Evolutionary conservation across 306 rosid species (phyloP).

Genomic region (Trifolium repens): DNA sequence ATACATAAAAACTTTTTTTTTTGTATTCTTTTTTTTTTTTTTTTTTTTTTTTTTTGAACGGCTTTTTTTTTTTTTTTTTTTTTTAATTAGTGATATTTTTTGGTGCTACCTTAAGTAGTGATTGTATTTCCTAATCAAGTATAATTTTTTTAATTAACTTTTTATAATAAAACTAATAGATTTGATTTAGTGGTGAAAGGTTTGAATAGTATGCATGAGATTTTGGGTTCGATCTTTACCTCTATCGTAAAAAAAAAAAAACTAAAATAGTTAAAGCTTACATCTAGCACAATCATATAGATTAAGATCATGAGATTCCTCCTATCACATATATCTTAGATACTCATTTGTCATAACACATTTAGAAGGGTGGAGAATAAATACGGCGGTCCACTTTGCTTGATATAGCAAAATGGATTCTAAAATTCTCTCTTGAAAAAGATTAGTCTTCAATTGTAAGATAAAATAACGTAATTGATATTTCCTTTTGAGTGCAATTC

Average conservation of each 20-base stretch:
- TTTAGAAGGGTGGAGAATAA: slow-evolving; percentile 42
- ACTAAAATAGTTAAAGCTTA: not conserved
- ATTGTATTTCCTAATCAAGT: not conserved
- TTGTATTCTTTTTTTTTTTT: too few species aligned
- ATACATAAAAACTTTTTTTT: too few species aligned
- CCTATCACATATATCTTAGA: not conserved
- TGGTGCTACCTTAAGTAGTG: not conserved
- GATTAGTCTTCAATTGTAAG: slow-evolving; percentile 13
- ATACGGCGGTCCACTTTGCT: slow-evolving; percentile 34
- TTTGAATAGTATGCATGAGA: too few species aligned
- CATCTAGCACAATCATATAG: not conserved
- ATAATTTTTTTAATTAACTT: not conserved
- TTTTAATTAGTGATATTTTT: too few species aligned
- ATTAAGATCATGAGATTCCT: slow-evolving; percentile 5
- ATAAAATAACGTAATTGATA: slow-evolving; percentile 6
- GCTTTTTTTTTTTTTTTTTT: too few species aligned
- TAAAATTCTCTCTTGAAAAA: slow-evolving; percentile 18
- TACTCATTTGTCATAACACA: not conserved
- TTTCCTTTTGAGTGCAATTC: slow-evolving; percentile 22
- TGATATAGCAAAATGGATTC: slow-evolving; percentile 13
- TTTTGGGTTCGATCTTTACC: too few species aligned
- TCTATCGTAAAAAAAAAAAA: too few species aligned
- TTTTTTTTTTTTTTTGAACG: too few species aligned
- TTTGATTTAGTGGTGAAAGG: too few species aligned
- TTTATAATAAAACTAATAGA: not conserved